phyloP scores from a whole-genome alignment of 2,329 filamentous ascomycete species.

The Mollisia scopiformis region DNA sequence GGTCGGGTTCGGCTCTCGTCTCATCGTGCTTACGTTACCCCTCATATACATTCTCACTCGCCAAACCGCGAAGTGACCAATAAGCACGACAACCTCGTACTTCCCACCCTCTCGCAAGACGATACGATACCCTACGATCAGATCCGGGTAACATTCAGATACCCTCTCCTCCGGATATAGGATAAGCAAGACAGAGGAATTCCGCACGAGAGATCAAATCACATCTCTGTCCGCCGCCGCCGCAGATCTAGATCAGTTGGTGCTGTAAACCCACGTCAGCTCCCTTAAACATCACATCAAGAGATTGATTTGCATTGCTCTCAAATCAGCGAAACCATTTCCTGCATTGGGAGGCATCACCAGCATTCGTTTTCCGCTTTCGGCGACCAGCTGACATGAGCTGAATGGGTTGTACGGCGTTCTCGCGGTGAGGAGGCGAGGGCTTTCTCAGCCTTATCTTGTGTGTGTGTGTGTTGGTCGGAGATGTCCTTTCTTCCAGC shows the following conservation, averaged over 20 bases:
- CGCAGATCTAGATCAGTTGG: not conserved
- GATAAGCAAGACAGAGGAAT: too few relatives aligned
- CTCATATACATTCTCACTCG: not conserved
- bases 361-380: not conserved
- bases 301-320: not conserved
- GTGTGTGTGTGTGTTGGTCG: too few relatives aligned
- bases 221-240: not conserved
- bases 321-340: not conserved
- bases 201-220: not conserved
- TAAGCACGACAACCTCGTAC: not conserved
- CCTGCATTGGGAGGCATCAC: too few relatives aligned
- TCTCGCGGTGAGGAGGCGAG: too few relatives aligned
- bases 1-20: conserved; percentile 1
- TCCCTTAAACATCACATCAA: too few relatives aligned
- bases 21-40: not conserved
- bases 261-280: not conserved
- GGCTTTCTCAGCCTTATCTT: too few relatives aligned
- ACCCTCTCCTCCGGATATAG: not conserved
- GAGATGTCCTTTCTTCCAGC: too few relatives aligned
- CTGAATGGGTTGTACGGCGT: too few relatives aligned
- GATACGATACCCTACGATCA: too few relatives aligned
- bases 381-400: not conserved
- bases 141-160: too few relatives aligned
- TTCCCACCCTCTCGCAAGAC: not conserved
- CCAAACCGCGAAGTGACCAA: not conserved